These are phyloP conservation scores for Angomonas ambiguus DNA, from an alignment of 208 protist species.

Conservation along the genomic window DNA sequence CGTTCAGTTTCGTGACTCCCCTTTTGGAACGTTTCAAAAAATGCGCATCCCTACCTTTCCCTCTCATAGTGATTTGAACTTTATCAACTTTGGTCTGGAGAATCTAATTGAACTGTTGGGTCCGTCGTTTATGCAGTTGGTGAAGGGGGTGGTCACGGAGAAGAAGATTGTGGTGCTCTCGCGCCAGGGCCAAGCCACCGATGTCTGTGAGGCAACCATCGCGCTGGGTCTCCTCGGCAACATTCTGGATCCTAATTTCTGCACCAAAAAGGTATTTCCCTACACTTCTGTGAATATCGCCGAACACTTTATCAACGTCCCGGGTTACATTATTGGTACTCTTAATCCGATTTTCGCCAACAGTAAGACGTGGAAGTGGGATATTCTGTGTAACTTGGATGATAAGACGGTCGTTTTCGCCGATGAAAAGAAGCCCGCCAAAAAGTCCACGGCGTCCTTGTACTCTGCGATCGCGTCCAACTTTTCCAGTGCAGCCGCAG, in stretches of 20 bases:
- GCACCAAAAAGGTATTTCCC: slow-evolving; percentile 70
- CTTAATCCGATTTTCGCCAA: slow-evolving; percentile 82
- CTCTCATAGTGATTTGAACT: slow-evolving; percentile 39
- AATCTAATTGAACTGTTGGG: slow-evolving; percentile 49
- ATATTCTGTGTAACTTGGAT: slow-evolving; percentile 72
- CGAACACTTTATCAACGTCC: slow-evolving; percentile 49
- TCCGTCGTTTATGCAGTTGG: slow-evolving; percentile 48
- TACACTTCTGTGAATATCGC: slow-evolving; percentile 69
- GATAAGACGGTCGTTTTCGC: slow-evolving; percentile 33
- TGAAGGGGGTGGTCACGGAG: slow-evolving; percentile 55
- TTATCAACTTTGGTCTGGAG: slow-evolving; percentile 57
- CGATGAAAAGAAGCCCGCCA: slow-evolving; percentile 24
- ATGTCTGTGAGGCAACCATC: slow-evolving; percentile 67
- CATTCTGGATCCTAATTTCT: slow-evolving; percentile 55
- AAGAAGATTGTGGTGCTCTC: slow-evolving; percentile 78
- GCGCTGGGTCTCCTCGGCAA: slow-evolving; percentile 62
- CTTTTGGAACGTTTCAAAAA: slow-evolving; percentile 44
- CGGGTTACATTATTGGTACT: slow-evolving; percentile 75
- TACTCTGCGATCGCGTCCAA: slow-evolving; percentile 21
- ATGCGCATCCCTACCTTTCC: slow-evolving; percentile 46
- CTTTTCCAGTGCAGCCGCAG: slow-evolving; percentile 28
- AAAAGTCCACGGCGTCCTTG: slow-evolving; percentile 4
- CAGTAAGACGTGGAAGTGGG: slow-evolving; percentile 49
- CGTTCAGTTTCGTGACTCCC: slow-evolving; percentile 32
- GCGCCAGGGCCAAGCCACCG: slow-evolving; percentile 42